A percentile compares a stretch with the other conserved stretches of the same genome.
Conservation (phyloP, 148 eudicot genomes). For the Camellia granthamiana region DNA sequence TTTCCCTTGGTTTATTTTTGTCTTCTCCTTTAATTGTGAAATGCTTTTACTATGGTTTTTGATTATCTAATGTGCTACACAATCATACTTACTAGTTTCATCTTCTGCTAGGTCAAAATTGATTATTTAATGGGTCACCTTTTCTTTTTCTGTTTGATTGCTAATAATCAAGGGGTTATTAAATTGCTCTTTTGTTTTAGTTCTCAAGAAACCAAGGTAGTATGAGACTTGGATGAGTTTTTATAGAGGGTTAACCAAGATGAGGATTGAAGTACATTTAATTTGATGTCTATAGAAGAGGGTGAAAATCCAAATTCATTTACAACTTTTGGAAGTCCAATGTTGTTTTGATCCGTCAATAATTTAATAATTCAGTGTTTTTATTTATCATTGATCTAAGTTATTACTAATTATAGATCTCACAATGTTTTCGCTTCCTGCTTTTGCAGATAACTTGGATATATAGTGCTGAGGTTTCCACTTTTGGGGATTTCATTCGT, state of each 20-base stretch:
- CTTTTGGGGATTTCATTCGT: not conserved
- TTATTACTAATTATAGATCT: not conserved
- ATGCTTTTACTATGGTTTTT: not conserved
- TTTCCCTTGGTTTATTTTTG: not conserved
- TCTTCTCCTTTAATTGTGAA: not conserved
- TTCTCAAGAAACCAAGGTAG: not conserved
- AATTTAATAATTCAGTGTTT: constrained; percentile 1
- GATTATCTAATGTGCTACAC: not conserved
- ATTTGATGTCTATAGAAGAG: not conserved
- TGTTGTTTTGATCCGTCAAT: not conserved
- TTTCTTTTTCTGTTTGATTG: not conserved
- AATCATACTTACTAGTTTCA: not conserved
- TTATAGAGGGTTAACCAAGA: not conserved
- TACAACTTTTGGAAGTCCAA: not conserved
- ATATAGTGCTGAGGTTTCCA: not conserved
- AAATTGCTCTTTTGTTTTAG: not conserved
- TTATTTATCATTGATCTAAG: not conserved
- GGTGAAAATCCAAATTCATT: not conserved
- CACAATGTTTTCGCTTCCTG: not conserved
- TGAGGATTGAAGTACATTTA: constrained; percentile 1
- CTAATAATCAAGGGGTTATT: not conserved
- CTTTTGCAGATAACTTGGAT: constrained; percentile 12
- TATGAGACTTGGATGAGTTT: not conserved
- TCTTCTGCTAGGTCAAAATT: not conserved
- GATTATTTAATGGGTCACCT: too few species aligned